Evolutionary conservation across 495 filamentous ascomycete species (phyloP), one percentile per base, ranked within the genome.

Genomic region (Tuber microsphaerosporum): DNA sequence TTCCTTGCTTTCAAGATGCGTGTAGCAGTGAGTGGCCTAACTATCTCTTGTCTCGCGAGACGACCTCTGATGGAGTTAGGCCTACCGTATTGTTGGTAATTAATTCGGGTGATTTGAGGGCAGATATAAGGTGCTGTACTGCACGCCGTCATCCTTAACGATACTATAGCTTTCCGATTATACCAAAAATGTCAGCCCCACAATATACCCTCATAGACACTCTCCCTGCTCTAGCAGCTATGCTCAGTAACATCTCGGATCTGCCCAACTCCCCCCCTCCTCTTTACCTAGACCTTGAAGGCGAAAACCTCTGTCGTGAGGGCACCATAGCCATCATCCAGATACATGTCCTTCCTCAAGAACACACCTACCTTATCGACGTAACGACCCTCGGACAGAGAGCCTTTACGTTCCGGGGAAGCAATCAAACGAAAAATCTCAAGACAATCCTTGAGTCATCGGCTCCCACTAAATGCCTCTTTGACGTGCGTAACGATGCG

Each of bases 241-340:
- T 76, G 8, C 37, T 74, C 14, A 43, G 71, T 17, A 61, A 5
- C 5, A 72, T 83, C 68, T 74, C 51, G 1, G 65, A 70, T 44
- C 77, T 81, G 3, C 84, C 84, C 7, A 79, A 68, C 42, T 42
- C 82, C 68, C 79, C 82, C 76, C 85, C 85, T 31, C 84, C 86
- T 1, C 78, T 89, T 3, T 90, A 87, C 80, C 72, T 89, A 65
- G 88, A 90, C 77, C 79, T 90, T 16, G 88, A 89, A 82, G 89
- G 89, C 14, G 82, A 85, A 20, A 78, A 84, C 9, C 86, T 89
- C 48, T 84, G 72, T 41, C 83, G 87, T 0, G 69, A 87, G 16
- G 87, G 89, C 48, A 84, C 83, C 22, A 81, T 90, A 4, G 88
- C 87, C 14, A 84, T 90, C 70, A 74, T 90, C 0, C 80, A 85